phyloP scores from a whole-genome alignment of 352 stramenopile species.

The Thraustotheca clavata region DNA sequence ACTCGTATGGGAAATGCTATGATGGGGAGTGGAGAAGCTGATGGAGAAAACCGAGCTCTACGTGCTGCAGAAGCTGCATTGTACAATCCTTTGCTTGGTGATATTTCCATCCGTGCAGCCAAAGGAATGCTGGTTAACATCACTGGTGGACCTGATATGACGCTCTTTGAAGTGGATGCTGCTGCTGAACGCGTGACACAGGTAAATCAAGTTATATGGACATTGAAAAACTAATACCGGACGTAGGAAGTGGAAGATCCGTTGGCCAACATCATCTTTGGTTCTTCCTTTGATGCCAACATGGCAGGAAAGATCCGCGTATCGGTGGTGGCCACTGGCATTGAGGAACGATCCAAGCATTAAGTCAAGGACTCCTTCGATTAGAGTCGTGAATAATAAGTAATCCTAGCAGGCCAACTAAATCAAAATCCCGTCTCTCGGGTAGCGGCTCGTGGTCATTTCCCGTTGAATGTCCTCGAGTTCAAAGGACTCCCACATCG shows the following conservation, averaged over 20 bases:
- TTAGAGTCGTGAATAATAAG: no score
- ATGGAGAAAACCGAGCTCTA: constrained; percentile 83
- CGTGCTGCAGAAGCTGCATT: constrained; percentile 77
- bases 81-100: constrained; percentile 78
- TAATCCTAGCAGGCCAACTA: no score
- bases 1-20: constrained; percentile 83
- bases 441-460: neutral
- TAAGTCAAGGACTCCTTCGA: no score
- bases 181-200: constrained; percentile 77
- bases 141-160: constrained; percentile 89
- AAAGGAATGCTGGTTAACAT: constrained; percentile 95
- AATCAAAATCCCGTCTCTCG: neutral
- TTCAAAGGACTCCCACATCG: constrained; percentile 71
- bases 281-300: constrained; percentile 76
- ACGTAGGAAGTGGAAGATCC: constrained; percentile 75
- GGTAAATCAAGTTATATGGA: constrained; percentile 15
- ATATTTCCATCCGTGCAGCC: constrained; percentile 86
- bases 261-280: constrained; percentile 85
- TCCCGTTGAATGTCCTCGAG: constrained; percentile 19
- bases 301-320: constrained; percentile 75
- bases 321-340: constrained; percentile 81
- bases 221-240: neutral
- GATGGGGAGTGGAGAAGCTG: constrained; percentile 88
- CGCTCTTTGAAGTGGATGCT: constrained; percentile 87
- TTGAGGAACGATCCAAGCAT: no score